Evolutionary conservation across 2,329 filamentous ascomycete genomes (phyloP), one percentile per base, ranked within the genome.

Genomic region (Beauveria medogensis): DNA sequence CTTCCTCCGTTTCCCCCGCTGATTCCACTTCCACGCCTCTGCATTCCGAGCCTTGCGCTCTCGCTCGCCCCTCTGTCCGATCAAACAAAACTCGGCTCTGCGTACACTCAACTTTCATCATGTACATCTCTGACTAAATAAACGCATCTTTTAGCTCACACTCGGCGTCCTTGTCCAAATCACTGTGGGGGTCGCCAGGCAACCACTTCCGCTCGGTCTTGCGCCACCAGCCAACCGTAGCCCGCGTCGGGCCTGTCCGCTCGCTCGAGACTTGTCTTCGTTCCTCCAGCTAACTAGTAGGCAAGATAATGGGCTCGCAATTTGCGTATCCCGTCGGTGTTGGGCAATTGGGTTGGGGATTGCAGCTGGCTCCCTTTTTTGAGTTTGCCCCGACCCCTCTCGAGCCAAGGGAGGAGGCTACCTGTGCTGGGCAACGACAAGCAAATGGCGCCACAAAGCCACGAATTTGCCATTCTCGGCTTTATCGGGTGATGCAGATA

Each of bases 131-230:
- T 14, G 9, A 54, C 34, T 26, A 43, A 24, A 54, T 20, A 22
- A n/a, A 22, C 37, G 9, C 10, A 10, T 18, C 10, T 47, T 12
- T 16, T 50, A 50, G 55, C 55, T 26, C 34, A 30, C 44, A n/a
- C 46, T 51, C 55, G 10, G 30, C 37, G 56, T 40, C 56, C 41
- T 53, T 48, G 22, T 52, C 48, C n/a, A 53, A 47, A 20, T 12
- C 20, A 53, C 40, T 37, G 48, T 53, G 57, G 57, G 48, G n/a
- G 57, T 53, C 40, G 48, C 37, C n/a, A 59, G 57, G 57, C 57
- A 59, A 41, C 57, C 48, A 53, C 48, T 20, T 26, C 22, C 28
- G 10, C 22, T 43, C 34, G 18, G 10, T 48, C 56, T 37, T 20
- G 44, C 18, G 52, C 37, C 50, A 16, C 50, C 50, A 51, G 22